Evolutionary conservation across 2,329 filamentous ascomycete genomes (phyloP), one percentile per base, ranked within the genome.

Genomic region (Fusarium pininemorale): DNA sequence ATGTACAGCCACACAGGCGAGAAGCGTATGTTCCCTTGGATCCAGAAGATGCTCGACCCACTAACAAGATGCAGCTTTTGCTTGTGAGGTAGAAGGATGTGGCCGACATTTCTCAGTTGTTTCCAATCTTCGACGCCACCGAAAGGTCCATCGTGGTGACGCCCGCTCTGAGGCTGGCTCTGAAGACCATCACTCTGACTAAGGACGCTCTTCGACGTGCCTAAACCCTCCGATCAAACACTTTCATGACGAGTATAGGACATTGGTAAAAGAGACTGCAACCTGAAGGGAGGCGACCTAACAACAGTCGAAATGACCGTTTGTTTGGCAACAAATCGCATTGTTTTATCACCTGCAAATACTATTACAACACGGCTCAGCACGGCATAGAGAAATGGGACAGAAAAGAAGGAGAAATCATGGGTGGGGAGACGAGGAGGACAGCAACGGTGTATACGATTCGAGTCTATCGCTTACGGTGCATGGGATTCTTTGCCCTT

Each of bases 1-100:
- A 98, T 98, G 93, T 98, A 98, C 85, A 98, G 95, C 84, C 96
- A 98, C 81, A 98, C 96, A 63, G 96, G 96, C 81, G 96, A 98
- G 84, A 98, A 98, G 86, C 96, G 95, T 98, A 90, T 88, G 95
- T 91, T 48, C 15, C 24, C 18, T 13, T 32, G 24, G 7, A 22
- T 37, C 3, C 42, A 50, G 11, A 8, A n/a, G 22, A 50, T 9
- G 6, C 56, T 35, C 3, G 26, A n/a, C 20, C n/a, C 54, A 39
- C 54, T 76, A 35, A 79, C 63, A 58, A 47, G 30, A 22, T 8
- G 44, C 59, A 98, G 95, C 96, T 75, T 98, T 98, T 80, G 92
- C 92, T 30, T 98, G 96, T 80, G 94, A 98, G 79, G 94, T 98
- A 63, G 94, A 97, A 80, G 95, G 95, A 54, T 99, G 96, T 81